A percentile compares a stretch with the other conserved stretches of the same genome.
Evolutionary conservation across 208 protist genomes (phyloP).

Genomic region (Crithidia thermophila): DNA sequence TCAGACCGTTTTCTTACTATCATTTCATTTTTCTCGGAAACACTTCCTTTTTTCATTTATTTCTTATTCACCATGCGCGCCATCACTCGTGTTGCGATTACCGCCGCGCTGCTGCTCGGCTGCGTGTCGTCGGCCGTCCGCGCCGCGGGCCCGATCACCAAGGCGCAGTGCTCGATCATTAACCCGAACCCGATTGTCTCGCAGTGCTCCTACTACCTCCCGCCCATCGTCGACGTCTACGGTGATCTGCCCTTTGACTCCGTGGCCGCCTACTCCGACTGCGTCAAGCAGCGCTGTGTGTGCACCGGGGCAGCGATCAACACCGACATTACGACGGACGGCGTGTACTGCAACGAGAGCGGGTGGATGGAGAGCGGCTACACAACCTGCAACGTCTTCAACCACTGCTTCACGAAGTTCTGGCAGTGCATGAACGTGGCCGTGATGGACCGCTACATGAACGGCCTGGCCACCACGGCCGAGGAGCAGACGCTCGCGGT

Average conservation of each 20-base stretch:
- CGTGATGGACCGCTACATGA: slow-evolving; percentile 21
- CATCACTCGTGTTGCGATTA: background rate
- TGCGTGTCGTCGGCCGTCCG: slow-evolving; percentile 6
- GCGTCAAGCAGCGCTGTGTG: slow-evolving; percentile 53
- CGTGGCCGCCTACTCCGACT: slow-evolving; percentile 34
- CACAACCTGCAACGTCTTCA: slow-evolving; percentile 49
- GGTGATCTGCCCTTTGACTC: slow-evolving; percentile 39
- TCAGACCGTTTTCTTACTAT: slow-evolving; percentile 32
- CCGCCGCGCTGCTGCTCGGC: slow-evolving; percentile 4
- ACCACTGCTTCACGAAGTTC: slow-evolving; percentile 52
- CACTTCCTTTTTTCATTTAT: slow-evolving; percentile 12
- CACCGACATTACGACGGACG: slow-evolving; percentile 30
- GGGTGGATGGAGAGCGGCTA: slow-evolving; percentile 46
- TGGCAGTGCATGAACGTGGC: slow-evolving; percentile 47
- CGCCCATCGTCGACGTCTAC: slow-evolving; percentile 34
- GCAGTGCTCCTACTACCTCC: slow-evolving; percentile 35
- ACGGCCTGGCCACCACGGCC: too few relatives aligned
- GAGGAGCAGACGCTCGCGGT: slow-evolving; percentile 5
- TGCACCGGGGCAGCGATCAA: slow-evolving; percentile 31
- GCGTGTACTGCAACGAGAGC: slow-evolving; percentile 44
- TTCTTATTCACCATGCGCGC: slow-evolving; percentile 6
- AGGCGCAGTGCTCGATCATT: slow-evolving; percentile 39
- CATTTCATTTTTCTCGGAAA: slow-evolving; percentile 1
- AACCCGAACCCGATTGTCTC: slow-evolving; percentile 44
- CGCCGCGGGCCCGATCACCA: slow-evolving; percentile 40